Evolutionary conservation across 345 rosid genomes (phyloP).

Genomic region (Zanthoxylum bungeanum): DNA sequence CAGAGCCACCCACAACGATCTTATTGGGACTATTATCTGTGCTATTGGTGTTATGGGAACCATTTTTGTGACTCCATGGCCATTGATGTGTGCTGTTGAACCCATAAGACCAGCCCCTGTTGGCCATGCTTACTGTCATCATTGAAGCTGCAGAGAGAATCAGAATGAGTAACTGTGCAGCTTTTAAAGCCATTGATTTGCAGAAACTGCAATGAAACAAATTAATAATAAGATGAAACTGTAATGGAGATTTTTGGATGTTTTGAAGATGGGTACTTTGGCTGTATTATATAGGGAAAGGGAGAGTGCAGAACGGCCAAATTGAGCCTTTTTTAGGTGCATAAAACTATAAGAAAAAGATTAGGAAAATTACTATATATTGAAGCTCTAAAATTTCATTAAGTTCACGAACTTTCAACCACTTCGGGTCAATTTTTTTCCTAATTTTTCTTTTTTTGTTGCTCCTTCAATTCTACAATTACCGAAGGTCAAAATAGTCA

Average conservation of each 20-base stretch:
- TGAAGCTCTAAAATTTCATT: neutral
- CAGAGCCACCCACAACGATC: conserved; percentile 61
- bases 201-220: neutral
- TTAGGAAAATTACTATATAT: no score
- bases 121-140: conserved; percentile 22
- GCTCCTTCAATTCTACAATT: no score
- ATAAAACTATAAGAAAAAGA: neutral
- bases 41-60: conserved; percentile 14
- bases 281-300: conserved; percentile 3
- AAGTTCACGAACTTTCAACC: neutral
- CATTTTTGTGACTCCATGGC: conserved; percentile 20
- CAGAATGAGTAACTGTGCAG: conserved; percentile 7
- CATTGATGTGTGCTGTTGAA: conserved; percentile 23
- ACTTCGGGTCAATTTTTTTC: no score
- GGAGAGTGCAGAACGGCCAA: conserved; percentile 20
- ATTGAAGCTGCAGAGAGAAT: conserved; percentile 14
- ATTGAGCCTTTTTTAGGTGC: conserved; percentile 8
- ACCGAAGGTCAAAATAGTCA: no score
- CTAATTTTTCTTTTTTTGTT: no score
- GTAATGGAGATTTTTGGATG: neutral
- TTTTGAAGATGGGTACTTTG: neutral
- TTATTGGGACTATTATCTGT: conserved; percentile 29
- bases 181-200: conserved; percentile 17
- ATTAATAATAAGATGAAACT: neutral
- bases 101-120: conserved; percentile 26